phyloP scores from a whole-genome alignment of 345 rosid genomes.

The Boechera stricta region DNA sequence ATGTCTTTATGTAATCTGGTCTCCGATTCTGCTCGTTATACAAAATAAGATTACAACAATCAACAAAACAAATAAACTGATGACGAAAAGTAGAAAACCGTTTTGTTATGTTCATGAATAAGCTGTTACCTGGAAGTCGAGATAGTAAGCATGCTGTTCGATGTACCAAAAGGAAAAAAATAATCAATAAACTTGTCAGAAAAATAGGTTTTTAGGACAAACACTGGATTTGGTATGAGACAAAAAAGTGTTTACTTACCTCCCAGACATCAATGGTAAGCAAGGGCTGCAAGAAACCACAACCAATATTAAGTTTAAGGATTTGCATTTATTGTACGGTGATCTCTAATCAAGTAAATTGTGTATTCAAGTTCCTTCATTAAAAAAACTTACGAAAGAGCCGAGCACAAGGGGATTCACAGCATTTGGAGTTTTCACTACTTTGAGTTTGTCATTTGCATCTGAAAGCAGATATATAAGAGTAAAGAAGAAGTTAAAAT shows the following conservation, averaged over 20 bases:
- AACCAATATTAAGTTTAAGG: conserved; percentile 17
- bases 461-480: conserved; percentile 49
- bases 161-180: conserved; percentile 6
- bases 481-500: not conserved
- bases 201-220: not conserved
- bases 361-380: not conserved
- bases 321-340: not conserved
- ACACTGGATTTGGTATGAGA: not conserved
- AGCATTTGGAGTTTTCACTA: conserved; percentile 90
- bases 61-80: conserved; percentile 5
- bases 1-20: conserved; percentile 70
- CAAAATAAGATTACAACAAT: conserved; percentile 8
- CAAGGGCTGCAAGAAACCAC: conserved; percentile 75
- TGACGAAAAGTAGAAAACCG: not conserved
- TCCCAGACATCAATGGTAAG: conserved; percentile 97
- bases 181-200: not conserved
- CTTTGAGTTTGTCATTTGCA: conserved; percentile 72
- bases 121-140: conserved; percentile 80
- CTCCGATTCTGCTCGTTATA: conserved; percentile 62
- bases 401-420: conserved; percentile 92
- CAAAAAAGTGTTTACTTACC: conserved; percentile 53
- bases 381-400: conserved; percentile 61
- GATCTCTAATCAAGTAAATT: conserved; percentile 15
- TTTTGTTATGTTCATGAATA: not conserved
- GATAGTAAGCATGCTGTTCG: conserved; percentile 90